phyloP scores from a whole-genome alignment of 2,329 filamentous ascomycete genomes.

The Neopestalotiopsis clavispora region DNA sequence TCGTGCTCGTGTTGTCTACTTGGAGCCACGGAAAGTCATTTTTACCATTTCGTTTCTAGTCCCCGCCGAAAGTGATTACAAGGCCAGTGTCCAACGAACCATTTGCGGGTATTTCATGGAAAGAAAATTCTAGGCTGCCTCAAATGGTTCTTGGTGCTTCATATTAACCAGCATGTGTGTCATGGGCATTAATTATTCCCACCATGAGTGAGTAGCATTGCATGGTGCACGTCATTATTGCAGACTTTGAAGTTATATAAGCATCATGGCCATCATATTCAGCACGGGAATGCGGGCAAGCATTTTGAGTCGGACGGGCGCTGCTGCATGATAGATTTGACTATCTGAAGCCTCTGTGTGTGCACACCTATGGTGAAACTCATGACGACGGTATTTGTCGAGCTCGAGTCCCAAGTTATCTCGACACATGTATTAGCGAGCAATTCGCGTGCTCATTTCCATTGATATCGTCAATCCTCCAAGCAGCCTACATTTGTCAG shows the following conservation, averaged over 20 bases:
- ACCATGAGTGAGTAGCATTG: too few relatives aligned
- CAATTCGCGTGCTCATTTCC: neutral
- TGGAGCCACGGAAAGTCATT: too few relatives aligned
- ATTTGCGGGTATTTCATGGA: too few relatives aligned
- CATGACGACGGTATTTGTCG: neutral
- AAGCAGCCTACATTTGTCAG: neutral
- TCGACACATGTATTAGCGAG: neutral
- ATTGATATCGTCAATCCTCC: neutral
- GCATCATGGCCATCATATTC: neutral
- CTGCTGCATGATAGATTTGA: neutral
- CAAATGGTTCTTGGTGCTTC: too few relatives aligned
- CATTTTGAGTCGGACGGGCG: neutral
- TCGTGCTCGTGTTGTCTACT: too few relatives aligned
- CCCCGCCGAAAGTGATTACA: too few relatives aligned
- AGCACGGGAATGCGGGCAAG: neutral
- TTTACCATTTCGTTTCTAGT: too few relatives aligned
- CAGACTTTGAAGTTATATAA: neutral
- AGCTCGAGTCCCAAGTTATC: neutral
- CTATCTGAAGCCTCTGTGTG: neutral
- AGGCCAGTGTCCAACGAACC: too few relatives aligned
- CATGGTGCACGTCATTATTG: too few relatives aligned
- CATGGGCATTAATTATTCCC: too few relatives aligned
- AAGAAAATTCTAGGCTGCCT: too few relatives aligned
- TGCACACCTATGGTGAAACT: neutral
- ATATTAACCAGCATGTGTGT: too few relatives aligned